phyloP scores from a whole-genome alignment of 2,329 filamentous ascomycete genomes.

The Colletotrichum acutatum region DNA sequence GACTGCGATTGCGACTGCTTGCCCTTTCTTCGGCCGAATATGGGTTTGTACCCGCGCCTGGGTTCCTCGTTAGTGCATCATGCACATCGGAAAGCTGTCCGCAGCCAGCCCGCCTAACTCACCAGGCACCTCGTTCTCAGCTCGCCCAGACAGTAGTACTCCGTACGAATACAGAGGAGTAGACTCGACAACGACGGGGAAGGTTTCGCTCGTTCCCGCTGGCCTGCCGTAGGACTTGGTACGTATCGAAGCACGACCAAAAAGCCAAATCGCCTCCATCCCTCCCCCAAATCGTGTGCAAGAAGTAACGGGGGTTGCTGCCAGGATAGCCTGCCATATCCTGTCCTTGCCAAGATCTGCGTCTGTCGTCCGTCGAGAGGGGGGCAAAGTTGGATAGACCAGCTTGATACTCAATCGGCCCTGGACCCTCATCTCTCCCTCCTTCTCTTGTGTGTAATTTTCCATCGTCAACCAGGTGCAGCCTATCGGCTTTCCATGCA shows the following conservation, averaged over 20 bases:
- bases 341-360: constrained; percentile 22
- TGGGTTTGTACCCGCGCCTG: constrained; percentile 15
- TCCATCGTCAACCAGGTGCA: constrained; percentile 25
- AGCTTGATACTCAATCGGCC: neutral
- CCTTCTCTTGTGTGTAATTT: constrained; percentile 26
- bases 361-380: constrained; percentile 4
- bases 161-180: no score
- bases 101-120: constrained; percentile 6
- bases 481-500: constrained; percentile 21
- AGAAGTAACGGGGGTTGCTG: constrained; percentile 14
- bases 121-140: neutral
- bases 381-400: constrained; percentile 10
- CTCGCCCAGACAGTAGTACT: neutral
- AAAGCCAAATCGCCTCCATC: constrained; percentile 28
- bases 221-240: neutral
- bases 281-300: constrained; percentile 16
- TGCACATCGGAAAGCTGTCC: constrained; percentile 25
- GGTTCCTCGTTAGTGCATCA: constrained; percentile 13
- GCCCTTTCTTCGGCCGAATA: neutral
- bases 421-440: constrained; percentile 6
- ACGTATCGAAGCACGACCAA: constrained; percentile 29
- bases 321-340: constrained; percentile 27
- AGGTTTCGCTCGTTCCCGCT: constrained; percentile 22
- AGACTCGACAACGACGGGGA: constrained; percentile 4
- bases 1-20: neutral